A percentile compares a stretch with the other conserved stretches of the same genome.
phyloP scores from a whole-genome alignment of 2,329 filamentous ascomycete species.

The Grosmannia huntii region DNA sequence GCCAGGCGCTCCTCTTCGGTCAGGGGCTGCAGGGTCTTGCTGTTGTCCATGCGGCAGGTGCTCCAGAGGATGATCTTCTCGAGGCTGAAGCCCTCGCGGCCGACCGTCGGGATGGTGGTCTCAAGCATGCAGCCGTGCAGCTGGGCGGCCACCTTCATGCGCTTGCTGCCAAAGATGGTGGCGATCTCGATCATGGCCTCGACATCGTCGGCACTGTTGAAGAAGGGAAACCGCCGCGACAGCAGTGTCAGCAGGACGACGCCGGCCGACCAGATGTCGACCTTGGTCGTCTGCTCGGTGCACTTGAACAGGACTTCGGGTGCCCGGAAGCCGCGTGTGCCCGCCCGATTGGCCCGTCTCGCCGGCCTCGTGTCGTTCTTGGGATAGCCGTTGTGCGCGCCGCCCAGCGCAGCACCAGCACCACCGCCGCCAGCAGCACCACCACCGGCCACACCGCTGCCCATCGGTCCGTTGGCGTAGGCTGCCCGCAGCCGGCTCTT shows the following conservation, averaged over 20 bases:
- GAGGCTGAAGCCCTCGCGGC: conserved; percentile 69
- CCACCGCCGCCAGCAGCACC: conserved; percentile 11
- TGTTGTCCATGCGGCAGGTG: conserved; percentile 52
- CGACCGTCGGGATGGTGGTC: conserved; percentile 83
- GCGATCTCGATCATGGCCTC: conserved; percentile 96
- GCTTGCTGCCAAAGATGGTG: conserved; percentile 76
- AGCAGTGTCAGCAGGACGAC: conserved; percentile 96
- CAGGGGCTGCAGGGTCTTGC: conserved; percentile 30
- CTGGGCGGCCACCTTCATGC: conserved; percentile 71
- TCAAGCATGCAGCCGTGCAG: conserved; percentile 88
- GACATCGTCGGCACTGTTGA: conserved; percentile 96
- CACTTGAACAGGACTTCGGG: conserved; percentile 97
- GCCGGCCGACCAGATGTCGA: conserved; percentile 94
- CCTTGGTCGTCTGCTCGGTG: conserved; percentile 82
- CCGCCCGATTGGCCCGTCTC: conserved; percentile 82
- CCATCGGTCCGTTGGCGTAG: conserved; percentile 20
- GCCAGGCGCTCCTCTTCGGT: conserved; percentile 58
- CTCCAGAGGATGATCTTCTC: conserved; percentile 96
- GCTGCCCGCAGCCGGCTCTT: conserved; percentile 46
- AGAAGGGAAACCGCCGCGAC: conserved; percentile 88
- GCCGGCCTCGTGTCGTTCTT: conserved; percentile 83
- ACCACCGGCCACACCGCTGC: conserved; percentile 14
- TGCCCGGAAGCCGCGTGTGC: conserved; percentile 88
- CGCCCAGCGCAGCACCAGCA: conserved; percentile 20
- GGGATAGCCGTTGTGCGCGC: conserved; percentile 57